A percentile compares a stretch with the other conserved stretches of the same genome.
These are phyloP conservation scores for Zymoseptoria passerinii DNA, from an alignment of 2,329 filamentous ascomycete species.

Conservation along the genomic window DNA sequence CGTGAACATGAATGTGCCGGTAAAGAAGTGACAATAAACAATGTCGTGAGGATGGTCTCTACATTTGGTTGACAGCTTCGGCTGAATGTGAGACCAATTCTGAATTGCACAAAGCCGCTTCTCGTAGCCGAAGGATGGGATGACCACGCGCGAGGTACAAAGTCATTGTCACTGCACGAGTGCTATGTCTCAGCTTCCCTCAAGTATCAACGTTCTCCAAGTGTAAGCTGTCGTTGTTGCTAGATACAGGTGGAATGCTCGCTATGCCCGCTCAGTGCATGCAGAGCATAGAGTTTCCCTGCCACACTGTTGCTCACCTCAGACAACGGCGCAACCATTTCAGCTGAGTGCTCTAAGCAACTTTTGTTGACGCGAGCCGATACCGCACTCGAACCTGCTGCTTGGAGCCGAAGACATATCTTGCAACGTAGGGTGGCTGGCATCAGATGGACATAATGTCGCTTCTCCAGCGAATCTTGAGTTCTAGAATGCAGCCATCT, in stretches of 20 bases:
- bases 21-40: not conserved
- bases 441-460: not conserved
- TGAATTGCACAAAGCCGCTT: not conserved
- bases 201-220: too few species aligned
- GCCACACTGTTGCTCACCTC: too few species aligned
- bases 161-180: not conserved
- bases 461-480: conserved; percentile 7
- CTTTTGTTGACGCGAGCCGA: too few species aligned
- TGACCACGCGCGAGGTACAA: not conserved
- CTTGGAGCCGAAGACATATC: not conserved
- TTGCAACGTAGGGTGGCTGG: not conserved
- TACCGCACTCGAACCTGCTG: not conserved
- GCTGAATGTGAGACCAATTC: not conserved
- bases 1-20: conserved; percentile 21
- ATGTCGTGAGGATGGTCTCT: not conserved
- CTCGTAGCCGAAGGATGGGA: not conserved
- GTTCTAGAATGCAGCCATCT: conserved; percentile 8
- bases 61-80: not conserved
- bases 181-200: too few species aligned
- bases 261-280: too few species aligned
- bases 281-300: too few species aligned
- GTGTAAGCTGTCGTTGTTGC: too few species aligned
- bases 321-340: too few species aligned
- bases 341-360: too few species aligned
- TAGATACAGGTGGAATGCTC: too few species aligned